Conservation (phyloP, 306 rosid species). For the Alnus glutinosa region DNA sequence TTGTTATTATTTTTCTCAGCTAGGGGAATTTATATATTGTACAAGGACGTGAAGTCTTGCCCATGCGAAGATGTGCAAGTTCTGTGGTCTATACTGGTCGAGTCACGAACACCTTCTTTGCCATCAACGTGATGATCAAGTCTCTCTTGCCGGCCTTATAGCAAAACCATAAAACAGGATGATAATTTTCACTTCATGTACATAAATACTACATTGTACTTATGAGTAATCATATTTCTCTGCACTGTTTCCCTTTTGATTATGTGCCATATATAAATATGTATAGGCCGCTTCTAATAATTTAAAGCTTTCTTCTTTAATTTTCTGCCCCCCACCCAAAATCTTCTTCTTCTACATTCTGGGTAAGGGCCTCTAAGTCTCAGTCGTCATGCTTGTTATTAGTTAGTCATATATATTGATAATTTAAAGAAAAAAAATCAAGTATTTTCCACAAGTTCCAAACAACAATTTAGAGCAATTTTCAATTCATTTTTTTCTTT, state of each 20-base stretch:
- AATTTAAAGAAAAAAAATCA: neutral
- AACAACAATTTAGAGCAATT: neutral
- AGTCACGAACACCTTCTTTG: constrained; percentile 44
- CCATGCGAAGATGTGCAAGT: constrained; percentile 78
- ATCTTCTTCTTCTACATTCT: neutral
- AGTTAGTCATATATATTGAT: neutral
- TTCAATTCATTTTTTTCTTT: neutral
- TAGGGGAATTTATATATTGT: constrained; percentile 61
- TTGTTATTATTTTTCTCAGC: constrained; percentile 31
- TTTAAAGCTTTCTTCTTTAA: too few relatives aligned
- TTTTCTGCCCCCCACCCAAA: too few relatives aligned
- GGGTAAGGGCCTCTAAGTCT: neutral
- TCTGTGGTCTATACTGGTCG: constrained; percentile 73
- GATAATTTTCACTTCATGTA: constrained; percentile 15
- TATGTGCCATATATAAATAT: neutral
- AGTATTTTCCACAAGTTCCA: neutral
- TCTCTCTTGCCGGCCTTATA: neutral
- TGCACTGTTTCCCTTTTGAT: neutral
- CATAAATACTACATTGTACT: neutral
- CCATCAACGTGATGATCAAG: constrained; percentile 28
- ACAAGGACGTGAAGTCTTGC: constrained; percentile 76
- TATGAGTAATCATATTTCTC: neutral
- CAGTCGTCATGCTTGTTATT: neutral
- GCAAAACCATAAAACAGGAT: neutral
- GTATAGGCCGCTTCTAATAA: neutral